Conservation (phyloP, 768 basidiomycete species). For the Mycena latifolia region DNA sequence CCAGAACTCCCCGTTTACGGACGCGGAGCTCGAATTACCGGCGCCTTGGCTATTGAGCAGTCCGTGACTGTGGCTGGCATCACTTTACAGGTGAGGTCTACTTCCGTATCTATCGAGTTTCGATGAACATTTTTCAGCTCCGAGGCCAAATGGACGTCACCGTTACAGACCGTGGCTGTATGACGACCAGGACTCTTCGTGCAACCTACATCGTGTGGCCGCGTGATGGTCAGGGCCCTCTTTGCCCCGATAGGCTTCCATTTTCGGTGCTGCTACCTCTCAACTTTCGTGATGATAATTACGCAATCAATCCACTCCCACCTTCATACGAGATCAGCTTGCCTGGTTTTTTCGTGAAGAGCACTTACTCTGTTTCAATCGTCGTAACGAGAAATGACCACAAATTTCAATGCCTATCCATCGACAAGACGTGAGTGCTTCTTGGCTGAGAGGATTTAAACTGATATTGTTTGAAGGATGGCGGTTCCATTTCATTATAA, state of each 20-base stretch:
- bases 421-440: background rate
- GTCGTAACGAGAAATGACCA: background rate
- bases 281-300: background rate
- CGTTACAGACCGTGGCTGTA: background rate
- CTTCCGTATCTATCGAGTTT: background rate
- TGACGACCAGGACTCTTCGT: background rate
- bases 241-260: background rate
- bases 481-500: conserved; percentile 1
- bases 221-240: background rate
- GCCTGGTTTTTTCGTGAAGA: conserved; percentile 3
- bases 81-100: background rate
- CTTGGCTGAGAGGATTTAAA: too few relatives aligned
- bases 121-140: background rate
- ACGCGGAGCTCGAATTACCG: background rate
- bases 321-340: conserved; percentile 3
- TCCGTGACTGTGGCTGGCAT: background rate
- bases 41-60: background rate
- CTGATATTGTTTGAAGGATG: background rate
- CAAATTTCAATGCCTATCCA: background rate
- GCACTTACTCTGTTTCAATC: background rate
- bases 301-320: background rate
- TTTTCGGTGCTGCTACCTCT: background rate
- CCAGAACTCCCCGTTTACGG: background rate
- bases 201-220: background rate
- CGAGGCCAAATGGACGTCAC: conserved; percentile 10